Percentiles rank a stretch among this genome's conserved stretches.
phyloP scores from a whole-genome alignment of 805 yeast species.

The Myxozyma nipponensis region DNA sequence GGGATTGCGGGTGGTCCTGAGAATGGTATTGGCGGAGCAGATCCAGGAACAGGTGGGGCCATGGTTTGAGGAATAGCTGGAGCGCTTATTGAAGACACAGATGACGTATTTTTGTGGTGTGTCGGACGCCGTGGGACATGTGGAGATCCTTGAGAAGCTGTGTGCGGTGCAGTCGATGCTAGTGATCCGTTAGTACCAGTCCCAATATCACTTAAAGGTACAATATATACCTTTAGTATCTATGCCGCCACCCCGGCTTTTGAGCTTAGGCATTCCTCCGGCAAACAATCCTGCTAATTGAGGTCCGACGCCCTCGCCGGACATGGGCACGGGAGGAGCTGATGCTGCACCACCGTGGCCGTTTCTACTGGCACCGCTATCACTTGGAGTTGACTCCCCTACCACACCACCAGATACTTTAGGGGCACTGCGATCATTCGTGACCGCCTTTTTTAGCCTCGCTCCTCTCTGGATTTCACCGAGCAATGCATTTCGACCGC shows the following conservation, averaged over 20 bases:
- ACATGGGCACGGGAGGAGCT: constrained; percentile 28
- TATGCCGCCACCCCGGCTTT: constrained; percentile 42
- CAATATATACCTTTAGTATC: constrained; percentile 28
- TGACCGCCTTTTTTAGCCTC: constrained; percentile 54
- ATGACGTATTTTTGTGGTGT: constrained; percentile 18
- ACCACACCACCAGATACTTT: constrained; percentile 40
- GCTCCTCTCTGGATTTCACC: constrained; percentile 79
- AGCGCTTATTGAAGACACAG: constrained; percentile 3
- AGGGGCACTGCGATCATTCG: constrained; percentile 69
- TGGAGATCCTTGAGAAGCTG: constrained; percentile 7
- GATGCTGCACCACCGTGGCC: constrained; percentile 13
- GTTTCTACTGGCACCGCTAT: not conserved
- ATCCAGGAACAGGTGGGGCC: constrained; percentile 4
- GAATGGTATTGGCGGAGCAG: constrained; percentile 7
- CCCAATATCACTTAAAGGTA: not conserved
- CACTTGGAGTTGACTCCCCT: constrained; percentile 29
- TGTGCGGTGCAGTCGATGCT: constrained; percentile 5
- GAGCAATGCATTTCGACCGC: constrained; percentile 44
- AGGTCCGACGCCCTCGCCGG: constrained; percentile 16
- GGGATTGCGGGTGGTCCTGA: constrained; percentile 20
- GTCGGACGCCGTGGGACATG: constrained; percentile 20
- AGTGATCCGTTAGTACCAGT: not conserved
- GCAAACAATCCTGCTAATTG: constrained; percentile 64
- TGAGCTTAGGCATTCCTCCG: constrained; percentile 74
- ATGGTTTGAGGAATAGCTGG: constrained; percentile 22